phyloP scores from a whole-genome alignment of 2,329 filamentous ascomycete genomes.

The Alternaria brassicae region DNA sequence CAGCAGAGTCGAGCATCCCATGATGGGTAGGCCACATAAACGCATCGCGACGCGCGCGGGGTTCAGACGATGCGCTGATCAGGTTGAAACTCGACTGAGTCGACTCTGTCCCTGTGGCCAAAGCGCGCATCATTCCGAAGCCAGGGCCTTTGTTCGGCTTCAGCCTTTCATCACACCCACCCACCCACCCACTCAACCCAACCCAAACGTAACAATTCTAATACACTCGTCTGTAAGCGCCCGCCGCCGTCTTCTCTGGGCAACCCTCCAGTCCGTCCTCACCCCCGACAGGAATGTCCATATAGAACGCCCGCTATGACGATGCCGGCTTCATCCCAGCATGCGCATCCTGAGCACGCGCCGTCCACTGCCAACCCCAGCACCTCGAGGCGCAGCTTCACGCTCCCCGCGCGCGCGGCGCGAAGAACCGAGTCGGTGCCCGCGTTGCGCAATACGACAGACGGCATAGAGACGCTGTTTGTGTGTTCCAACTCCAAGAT shows the following conservation, averaged over 20 bases:
- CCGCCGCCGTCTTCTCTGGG: constrained; percentile 6
- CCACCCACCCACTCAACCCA: neutral
- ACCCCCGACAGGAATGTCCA: constrained; percentile 29
- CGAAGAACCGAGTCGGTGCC: constrained; percentile 39
- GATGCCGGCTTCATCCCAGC: constrained; percentile 37
- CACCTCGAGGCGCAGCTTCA: constrained; percentile 56
- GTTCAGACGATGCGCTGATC: constrained; percentile 14
- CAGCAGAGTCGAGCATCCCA: neutral
- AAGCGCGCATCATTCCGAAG: constrained; percentile 18
- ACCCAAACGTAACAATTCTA: constrained; percentile 1
- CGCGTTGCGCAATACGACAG: constrained; percentile 50
- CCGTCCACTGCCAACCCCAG: constrained; percentile 24
- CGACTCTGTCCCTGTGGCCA: constrained; percentile 7
- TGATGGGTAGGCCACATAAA: neutral
- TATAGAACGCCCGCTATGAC: constrained; percentile 43
- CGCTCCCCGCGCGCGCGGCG: constrained; percentile 53
- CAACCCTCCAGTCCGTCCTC: neutral
- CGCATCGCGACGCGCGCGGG: constrained; percentile 9
- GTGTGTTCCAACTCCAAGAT: constrained; percentile 77
- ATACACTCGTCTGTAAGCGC: constrained; percentile 1
- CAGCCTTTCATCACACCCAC: constrained; percentile 17
- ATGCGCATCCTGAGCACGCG: constrained; percentile 37
- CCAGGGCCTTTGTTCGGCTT: constrained; percentile 15
- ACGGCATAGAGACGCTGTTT: constrained; percentile 72
- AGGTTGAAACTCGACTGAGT: constrained; percentile 17